A percentile compares a stretch with the other conserved stretches of the same genome.
phyloP scores from a whole-genome alignment of 306 rosid species.

The Herpetospermum pedunculosum region DNA sequence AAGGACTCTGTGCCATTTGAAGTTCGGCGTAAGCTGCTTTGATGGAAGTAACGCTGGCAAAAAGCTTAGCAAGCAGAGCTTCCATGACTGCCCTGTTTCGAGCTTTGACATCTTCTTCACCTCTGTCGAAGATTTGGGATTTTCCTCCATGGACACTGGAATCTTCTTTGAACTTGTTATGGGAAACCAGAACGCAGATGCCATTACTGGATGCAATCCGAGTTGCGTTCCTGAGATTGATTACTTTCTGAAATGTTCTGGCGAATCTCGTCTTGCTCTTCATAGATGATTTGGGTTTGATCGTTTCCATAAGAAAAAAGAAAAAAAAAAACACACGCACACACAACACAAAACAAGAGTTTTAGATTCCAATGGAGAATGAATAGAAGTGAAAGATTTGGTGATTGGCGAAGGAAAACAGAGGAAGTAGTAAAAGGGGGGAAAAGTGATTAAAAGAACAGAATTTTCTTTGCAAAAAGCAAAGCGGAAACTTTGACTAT shows the following conservation, averaged over 20 bases:
- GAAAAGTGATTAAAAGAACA: background rate
- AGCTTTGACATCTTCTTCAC: constrained; percentile 25
- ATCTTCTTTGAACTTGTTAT: constrained; percentile 38
- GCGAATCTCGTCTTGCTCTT: constrained; percentile 42
- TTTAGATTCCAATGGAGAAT: constrained; percentile 19
- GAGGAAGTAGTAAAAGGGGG: background rate
- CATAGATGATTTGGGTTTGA: constrained; percentile 49
- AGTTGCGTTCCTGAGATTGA: constrained; percentile 48
- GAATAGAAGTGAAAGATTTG: constrained; percentile 7
- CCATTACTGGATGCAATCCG: constrained; percentile 64
- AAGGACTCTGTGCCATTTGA: constrained; percentile 92
- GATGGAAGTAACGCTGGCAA: constrained; percentile 75
- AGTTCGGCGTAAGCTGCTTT: constrained; percentile 92
- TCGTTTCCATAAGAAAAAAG: constrained; percentile 40
- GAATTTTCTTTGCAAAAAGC: constrained; percentile 9
- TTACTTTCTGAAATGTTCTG: constrained; percentile 49
- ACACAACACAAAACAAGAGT: background rate
- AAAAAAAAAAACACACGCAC: background rate
- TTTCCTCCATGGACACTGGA: constrained; percentile 15
- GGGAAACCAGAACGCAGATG: constrained; percentile 51
- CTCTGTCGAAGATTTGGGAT: constrained; percentile 12
- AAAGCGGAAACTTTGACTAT: constrained; percentile 7
- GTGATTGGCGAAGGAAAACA: constrained; percentile 2
- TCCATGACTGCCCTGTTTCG: constrained; percentile 62
- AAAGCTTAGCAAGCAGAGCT: constrained; percentile 76